Percentiles rank a stretch among this genome's conserved stretches.
These are phyloP conservation scores for Crithidia bombi DNA, from an alignment of 208 protist species.

Conservation along the genomic window DNA sequence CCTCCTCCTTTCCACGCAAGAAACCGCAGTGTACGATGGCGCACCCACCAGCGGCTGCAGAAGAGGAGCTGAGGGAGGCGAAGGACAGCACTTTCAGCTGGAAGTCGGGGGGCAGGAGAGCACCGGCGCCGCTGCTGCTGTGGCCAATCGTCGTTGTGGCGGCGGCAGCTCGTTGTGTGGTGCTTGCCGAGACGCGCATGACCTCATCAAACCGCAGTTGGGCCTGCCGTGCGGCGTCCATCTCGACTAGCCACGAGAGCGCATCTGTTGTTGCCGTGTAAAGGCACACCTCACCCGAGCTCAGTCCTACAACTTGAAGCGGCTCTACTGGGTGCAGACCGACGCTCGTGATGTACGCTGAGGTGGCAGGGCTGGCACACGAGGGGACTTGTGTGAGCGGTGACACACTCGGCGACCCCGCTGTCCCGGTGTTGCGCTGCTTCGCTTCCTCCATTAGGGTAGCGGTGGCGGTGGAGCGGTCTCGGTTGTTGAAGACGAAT, in stretches of 20 bases:
- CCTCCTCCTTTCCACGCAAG: conserved; percentile 36
- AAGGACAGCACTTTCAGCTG: conserved; percentile 36
- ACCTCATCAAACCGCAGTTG: conserved; percentile 13
- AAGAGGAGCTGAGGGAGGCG: conserved; percentile 16
- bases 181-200: conserved; percentile 1
- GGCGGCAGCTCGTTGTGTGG: not conserved
- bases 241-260: conserved; percentile 36
- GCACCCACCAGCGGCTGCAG: conserved; percentile 15
- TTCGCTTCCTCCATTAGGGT: not conserved
- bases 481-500: too few species aligned
- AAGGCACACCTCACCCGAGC: conserved; percentile 38
- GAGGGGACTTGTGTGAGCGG: conserved; percentile 19
- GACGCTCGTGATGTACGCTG: conserved; percentile 37
- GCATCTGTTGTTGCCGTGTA: conserved; percentile 36
- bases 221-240: conserved; percentile 24
- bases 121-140: not conserved
- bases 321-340: conserved; percentile 47
- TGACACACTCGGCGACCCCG: not conserved
- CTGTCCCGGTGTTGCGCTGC: not conserved
- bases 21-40: conserved; percentile 41
- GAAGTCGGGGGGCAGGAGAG: conserved; percentile 15
- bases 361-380: not conserved
- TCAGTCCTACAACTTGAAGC: conserved; percentile 32
- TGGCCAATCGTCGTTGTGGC: not conserved
- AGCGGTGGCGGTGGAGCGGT: too few species aligned